A percentile compares a stretch with the other conserved stretches of the same genome.
These are phyloP conservation scores for Microcos paniculata DNA, from an alignment of 345 rosid species.

Conservation along the genomic window DNA sequence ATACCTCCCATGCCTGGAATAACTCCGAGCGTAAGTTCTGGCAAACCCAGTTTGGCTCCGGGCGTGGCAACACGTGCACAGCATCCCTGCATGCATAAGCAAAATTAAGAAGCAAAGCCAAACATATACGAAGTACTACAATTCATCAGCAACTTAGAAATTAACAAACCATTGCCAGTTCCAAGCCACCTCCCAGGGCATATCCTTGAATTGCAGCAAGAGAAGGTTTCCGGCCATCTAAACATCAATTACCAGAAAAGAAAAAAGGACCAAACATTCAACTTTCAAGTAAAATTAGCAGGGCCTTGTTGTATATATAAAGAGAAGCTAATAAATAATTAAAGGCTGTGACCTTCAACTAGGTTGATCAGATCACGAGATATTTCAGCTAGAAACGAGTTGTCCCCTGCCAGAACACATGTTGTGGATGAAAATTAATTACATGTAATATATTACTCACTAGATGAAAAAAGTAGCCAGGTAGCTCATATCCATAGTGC, in stretches of 20 bases:
- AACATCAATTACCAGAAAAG: neutral
- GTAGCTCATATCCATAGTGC: neutral
- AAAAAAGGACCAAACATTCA: neutral
- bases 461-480: neutral
- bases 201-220: constrained; percentile 94
- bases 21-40: constrained; percentile 81
- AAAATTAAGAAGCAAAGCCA: neutral
- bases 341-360: neutral
- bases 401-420: neutral
- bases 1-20: constrained; percentile 94
- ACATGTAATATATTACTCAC: too few species aligned
- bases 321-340: neutral
- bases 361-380: neutral
- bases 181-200: constrained; percentile 97
- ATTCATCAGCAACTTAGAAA: neutral
- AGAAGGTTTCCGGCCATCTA: constrained; percentile 84
- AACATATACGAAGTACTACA: neutral
- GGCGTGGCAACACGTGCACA: constrained; percentile 82
- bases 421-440: neutral
- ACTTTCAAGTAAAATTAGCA: neutral
- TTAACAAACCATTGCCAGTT: constrained; percentile 73
- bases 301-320: neutral
- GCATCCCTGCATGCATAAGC: constrained; percentile 54
- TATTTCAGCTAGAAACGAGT: neutral
- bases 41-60: constrained; percentile 75